Conservation (phyloP, 805 yeast species). For the Kregervanrija delftensis region DNA sequence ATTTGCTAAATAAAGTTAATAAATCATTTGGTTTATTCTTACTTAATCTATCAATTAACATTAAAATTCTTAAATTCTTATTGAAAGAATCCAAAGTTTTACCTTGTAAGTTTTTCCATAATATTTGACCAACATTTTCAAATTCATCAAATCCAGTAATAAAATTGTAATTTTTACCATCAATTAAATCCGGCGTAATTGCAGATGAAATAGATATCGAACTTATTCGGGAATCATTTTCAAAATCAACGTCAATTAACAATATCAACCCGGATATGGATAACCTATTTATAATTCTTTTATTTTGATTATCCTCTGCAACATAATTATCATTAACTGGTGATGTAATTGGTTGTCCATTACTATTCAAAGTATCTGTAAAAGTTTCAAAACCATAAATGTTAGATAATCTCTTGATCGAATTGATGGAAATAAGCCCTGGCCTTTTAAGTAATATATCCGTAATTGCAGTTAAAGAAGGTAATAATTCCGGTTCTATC, state of each 20-base stretch:
- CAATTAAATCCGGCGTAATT: conserved; percentile 21
- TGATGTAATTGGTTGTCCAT: neutral
- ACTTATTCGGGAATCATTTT: conserved; percentile 13
- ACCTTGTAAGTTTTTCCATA: conserved; percentile 22
- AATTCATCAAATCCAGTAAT: conserved; percentile 18
- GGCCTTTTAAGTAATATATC: conserved; percentile 30
- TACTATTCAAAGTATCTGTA: conserved; percentile 19
- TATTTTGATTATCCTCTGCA: neutral
- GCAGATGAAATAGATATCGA: conserved; percentile 28
- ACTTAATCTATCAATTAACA: conserved; percentile 27
- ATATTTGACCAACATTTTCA: conserved; percentile 20
- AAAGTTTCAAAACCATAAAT: conserved; percentile 34
- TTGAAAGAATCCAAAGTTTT: conserved; percentile 28
- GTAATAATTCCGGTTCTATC: conserved; percentile 28
- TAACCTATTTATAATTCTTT: conserved; percentile 16
- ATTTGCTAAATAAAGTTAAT: conserved; percentile 25
- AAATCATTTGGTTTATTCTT: conserved; percentile 24
- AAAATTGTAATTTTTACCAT: conserved; percentile 19
- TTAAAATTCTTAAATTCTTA: conserved; percentile 25
- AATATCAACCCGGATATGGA: conserved; percentile 28
- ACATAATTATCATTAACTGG: conserved; percentile 6
- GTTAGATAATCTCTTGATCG: conserved; percentile 28
- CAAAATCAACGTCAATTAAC: conserved; percentile 32
- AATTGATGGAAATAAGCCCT: conserved; percentile 27
- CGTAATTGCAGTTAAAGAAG: conserved; percentile 26